phyloP scores from a whole-genome alignment of 75 land plant genomes.

The Ceratopteris richardii region DNA sequence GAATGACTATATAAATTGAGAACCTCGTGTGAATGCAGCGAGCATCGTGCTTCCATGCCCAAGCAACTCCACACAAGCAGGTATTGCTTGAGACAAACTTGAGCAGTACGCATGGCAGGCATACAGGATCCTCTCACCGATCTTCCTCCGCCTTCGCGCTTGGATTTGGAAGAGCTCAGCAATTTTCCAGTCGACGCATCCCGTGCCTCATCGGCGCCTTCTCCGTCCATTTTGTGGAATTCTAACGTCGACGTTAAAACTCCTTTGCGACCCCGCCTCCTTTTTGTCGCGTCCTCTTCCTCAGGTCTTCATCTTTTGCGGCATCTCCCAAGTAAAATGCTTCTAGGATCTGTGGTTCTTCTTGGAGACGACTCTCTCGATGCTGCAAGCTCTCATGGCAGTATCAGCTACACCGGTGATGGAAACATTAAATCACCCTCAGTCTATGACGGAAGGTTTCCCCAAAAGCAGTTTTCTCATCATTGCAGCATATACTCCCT shows the following conservation, averaged over 20 bases:
- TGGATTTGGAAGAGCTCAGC: constrained; percentile 81
- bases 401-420: constrained; percentile 6
- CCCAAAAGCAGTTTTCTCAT: too few relatives aligned
- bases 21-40: too few relatives aligned
- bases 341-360: constrained; percentile 63
- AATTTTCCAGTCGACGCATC: constrained; percentile 45
- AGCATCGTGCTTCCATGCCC: too few relatives aligned
- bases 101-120: constrained; percentile 39
- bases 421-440: constrained; percentile 7
- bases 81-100: too few relatives aligned
- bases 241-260: constrained; percentile 8
- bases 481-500: constrained; percentile 47
- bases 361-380: constrained; percentile 56
- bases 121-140: constrained; percentile 91
- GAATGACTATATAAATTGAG: too few relatives aligned
- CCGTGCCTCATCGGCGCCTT: constrained; percentile 37
- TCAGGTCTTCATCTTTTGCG: constrained; percentile 52
- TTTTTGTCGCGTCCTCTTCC: constrained; percentile 55
- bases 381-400: constrained; percentile 18
- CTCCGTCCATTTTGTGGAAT: constrained; percentile 24
- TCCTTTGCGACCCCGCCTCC: constrained; percentile 41
- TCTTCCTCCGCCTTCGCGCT: constrained; percentile 86
- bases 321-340: constrained; percentile 43
- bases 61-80: too few relatives aligned
- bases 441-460: too few relatives aligned